Base-by-base conservation (phyloP, 352 stramenopile genomes). In the Phytophthora podocarpi region DNA sequence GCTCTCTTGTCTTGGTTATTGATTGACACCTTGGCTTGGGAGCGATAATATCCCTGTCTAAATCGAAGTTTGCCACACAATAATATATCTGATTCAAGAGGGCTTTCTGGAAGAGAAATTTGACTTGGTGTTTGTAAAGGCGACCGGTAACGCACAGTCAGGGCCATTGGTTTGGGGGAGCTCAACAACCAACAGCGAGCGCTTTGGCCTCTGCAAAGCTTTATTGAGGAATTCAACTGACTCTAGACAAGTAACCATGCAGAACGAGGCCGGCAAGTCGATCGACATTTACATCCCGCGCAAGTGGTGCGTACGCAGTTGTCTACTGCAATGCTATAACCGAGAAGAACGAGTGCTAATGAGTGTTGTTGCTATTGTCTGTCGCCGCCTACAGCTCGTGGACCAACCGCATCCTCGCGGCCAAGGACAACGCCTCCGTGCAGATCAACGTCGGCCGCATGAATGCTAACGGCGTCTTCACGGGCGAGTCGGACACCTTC, bases 231-330 rank as follows among this genome's bases (percentile, higher is more conserved):
- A 88, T 79, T 81, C 75, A 78, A 82, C 74, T 80, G 72, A 84
- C 74, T 79, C 64, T 57, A 78, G 50, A 68, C 57, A 76, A 76
- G 70, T 72, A 72, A 97, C 76, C 67, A 99, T 99, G 97, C 96
- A 99, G 85, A 99, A 99, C 96, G 96, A 98, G 77, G 74, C 76
- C 70, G 97, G 97, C 83, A 83, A 98, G 71, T 98, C 97, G 78
- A 97, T 99, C 53, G 97, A 99, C 70, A 97, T 99, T 70, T 99
- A 99, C 85, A 97, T 99, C 82, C 97, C 97, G 62, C 90, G 97
- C 82, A 99, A 99, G 80, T 99, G 97, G 86, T 95, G 64, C 63
- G 85, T 85, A 6, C 18, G 9, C n/a, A 34, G 3, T 26, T 15
- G 15, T 8, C 23, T 7, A n/a, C n/a, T n/a, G n/a, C n/a, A n/a